phyloP scores from a whole-genome alignment of 2,329 filamentous ascomycete genomes.

The Xylaria multiplex region DNA sequence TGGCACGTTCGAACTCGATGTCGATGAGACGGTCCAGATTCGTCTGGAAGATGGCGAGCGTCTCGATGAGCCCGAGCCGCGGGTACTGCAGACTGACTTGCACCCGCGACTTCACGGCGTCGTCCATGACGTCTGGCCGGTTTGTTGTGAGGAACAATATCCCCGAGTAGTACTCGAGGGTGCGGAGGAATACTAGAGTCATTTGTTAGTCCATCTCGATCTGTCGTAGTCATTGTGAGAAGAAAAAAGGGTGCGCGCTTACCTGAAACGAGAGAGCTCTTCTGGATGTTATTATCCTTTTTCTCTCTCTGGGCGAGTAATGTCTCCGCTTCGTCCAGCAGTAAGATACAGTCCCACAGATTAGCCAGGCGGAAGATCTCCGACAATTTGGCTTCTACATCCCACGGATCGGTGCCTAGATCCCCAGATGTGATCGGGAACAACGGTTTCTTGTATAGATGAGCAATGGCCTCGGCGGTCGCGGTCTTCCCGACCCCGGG shows the following conservation, averaged over 20 bases:
- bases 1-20: conserved; percentile 34
- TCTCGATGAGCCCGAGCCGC: conserved; percentile 35
- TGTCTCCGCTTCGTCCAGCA: conserved; percentile 40
- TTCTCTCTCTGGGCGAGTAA: conserved; percentile 37
- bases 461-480: conserved; percentile 36
- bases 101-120: conserved; percentile 37
- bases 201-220: conserved; percentile 9
- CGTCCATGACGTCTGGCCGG: conserved; percentile 36
- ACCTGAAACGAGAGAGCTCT: conserved; percentile 49
- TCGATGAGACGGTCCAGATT: conserved; percentile 38
- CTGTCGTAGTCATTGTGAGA: not conserved
- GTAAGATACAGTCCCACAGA: conserved; percentile 39
- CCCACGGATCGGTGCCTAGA: conserved; percentile 37
- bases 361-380: conserved; percentile 38
- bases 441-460: conserved; percentile 36
- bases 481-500: conserved; percentile 39
- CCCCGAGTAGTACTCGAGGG: conserved; percentile 37
- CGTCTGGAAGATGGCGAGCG: conserved; percentile 38
- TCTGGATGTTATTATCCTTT: conserved; percentile 39
- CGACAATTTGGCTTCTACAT: conserved; percentile 36
- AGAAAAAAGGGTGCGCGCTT: not conserved
- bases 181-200: conserved; percentile 34
- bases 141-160: conserved; percentile 37
- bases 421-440: conserved; percentile 37
- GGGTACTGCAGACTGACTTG: conserved; percentile 37